phyloP scores from a whole-genome alignment of 1,284 basidiomycete genomes.

The Wolfiporia cocos region DNA sequence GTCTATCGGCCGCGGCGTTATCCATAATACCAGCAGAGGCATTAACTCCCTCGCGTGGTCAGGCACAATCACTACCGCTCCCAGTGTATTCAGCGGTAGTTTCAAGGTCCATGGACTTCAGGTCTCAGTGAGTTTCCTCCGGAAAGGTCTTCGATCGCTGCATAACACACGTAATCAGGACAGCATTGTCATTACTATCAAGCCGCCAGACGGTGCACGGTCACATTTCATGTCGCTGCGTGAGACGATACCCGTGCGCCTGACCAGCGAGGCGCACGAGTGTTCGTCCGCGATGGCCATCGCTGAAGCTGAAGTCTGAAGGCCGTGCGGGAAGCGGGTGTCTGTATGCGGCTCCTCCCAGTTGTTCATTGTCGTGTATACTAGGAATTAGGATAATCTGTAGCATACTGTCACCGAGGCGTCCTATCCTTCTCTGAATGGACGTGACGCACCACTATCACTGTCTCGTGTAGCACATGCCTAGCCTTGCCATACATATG shows the following conservation, averaged over 20 bases:
- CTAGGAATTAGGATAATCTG: no score
- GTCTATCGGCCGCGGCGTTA: slow-evolving; percentile 18
- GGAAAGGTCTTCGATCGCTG: background rate
- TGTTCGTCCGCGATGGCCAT: slow-evolving; percentile 14
- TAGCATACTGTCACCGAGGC: no score
- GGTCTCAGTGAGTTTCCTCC: slow-evolving; percentile 24
- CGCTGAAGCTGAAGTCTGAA: background rate
- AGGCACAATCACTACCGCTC: slow-evolving; percentile 19
- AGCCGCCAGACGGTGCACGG: slow-evolving; percentile 15
- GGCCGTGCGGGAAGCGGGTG: background rate
- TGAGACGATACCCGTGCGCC: slow-evolving; percentile 19
- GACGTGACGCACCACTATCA: no score
- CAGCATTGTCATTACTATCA: slow-evolving; percentile 20
- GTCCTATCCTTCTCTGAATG: no score
- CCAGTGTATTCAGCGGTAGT: slow-evolving; percentile 16
- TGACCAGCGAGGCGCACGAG: slow-evolving; percentile 21
- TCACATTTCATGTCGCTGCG: slow-evolving; percentile 16
- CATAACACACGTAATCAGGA: slow-evolving; percentile 12
- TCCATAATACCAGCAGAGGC: slow-evolving; percentile 17
- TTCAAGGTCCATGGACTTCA: slow-evolving; percentile 21
- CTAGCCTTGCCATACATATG: no score
- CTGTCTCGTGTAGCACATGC: no score
- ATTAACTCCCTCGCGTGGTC: slow-evolving; percentile 22
- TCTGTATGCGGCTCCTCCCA: no score
- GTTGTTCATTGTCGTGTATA: no score